Conservation (phyloP, 2,329 filamentous ascomycete genomes). For the Cladosporium sp. region DNA sequence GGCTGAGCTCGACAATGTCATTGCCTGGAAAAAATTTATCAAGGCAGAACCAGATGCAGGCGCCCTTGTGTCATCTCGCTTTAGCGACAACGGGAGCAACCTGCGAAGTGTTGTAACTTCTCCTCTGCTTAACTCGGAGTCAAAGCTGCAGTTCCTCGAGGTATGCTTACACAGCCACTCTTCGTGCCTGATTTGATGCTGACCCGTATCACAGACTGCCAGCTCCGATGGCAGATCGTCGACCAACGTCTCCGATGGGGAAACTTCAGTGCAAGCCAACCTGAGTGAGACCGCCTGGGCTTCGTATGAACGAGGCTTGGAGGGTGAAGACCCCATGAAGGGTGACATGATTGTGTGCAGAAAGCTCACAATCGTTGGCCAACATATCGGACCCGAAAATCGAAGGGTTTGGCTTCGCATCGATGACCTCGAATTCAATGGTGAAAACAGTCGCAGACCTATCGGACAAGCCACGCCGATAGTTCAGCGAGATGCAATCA, state of each 20-base stretch:
- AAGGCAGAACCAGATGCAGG: slow-evolving; percentile 21
- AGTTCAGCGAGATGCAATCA: slow-evolving; percentile 15
- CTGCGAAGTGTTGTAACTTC: slow-evolving; percentile 19
- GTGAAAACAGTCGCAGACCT: slow-evolving; percentile 19
- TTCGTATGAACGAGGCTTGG: slow-evolving; percentile 4
- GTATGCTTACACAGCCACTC: slow-evolving; percentile 1
- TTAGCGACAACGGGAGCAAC: slow-evolving; percentile 28
- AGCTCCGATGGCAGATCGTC: background rate
- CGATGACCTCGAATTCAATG: slow-evolving; percentile 23
- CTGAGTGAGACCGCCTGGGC: slow-evolving; percentile 19
- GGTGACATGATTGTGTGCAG: slow-evolving; percentile 23
- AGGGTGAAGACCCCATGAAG: slow-evolving; percentile 7
- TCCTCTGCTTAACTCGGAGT: slow-evolving; percentile 4
- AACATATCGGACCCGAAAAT: slow-evolving; percentile 21
- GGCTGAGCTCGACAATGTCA: slow-evolving; percentile 21
- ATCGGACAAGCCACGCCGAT: slow-evolving; percentile 18
- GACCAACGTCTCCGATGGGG: slow-evolving; percentile 21
- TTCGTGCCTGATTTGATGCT: slow-evolving; percentile 2
- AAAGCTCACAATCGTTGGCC: slow-evolving; percentile 22
- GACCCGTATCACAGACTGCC: slow-evolving; percentile 10
- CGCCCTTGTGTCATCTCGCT: slow-evolving; percentile 11
- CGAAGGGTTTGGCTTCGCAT: slow-evolving; percentile 22
- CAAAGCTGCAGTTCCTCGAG: slow-evolving; percentile 18
- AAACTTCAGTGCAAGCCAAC: slow-evolving; percentile 19
- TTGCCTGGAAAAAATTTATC: slow-evolving; percentile 22